These are phyloP conservation scores for Pharus latifolius DNA, from an alignment of 176 grass and related monocot genomes.

Conservation along the genomic window DNA sequence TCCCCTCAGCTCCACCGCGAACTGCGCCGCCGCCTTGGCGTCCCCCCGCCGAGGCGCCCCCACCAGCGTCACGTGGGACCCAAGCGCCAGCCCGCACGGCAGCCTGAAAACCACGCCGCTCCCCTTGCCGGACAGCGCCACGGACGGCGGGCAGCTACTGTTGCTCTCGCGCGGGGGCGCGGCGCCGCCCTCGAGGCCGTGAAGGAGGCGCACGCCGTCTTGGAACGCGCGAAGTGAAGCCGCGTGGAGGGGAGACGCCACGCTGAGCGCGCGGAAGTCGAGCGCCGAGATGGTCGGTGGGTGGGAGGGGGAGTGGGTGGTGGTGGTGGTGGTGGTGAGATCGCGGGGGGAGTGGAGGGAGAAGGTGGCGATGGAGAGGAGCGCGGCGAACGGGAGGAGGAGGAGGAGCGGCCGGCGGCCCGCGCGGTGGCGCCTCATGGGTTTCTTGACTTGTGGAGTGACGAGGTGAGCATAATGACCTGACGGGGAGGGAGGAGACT, in stretches of 20 bases:
- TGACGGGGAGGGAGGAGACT: background rate
- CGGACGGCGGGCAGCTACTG: constrained; percentile 36
- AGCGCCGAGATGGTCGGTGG: background rate
- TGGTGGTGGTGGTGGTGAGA: background rate
- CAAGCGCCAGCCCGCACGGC: constrained; percentile 66
- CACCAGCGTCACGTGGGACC: constrained; percentile 79
- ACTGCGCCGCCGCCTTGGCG: constrained; percentile 40
- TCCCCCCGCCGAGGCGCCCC: constrained; percentile 32
- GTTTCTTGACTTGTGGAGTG: background rate
- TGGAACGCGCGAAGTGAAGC: constrained; percentile 20
- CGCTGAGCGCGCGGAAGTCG: constrained; percentile 8
- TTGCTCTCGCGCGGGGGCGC: background rate
- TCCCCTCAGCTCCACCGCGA: constrained; percentile 63
- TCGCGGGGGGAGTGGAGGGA: constrained; percentile 12
- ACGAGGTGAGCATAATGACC: background rate
- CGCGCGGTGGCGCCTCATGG: constrained; percentile 17
- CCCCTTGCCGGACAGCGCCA: background rate
- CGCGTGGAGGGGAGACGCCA: background rate
- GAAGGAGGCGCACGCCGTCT: constrained; percentile 22
- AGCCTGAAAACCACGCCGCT: constrained; percentile 15
- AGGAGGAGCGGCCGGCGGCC: constrained; percentile 1
- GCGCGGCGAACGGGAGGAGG: constrained; percentile 23
- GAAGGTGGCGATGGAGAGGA: constrained; percentile 30
- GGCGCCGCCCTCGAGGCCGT: background rate
- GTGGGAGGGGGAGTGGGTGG: background rate